Evolutionary conservation across 2,329 filamentous ascomycete genomes (phyloP).

Genomic region (Aspergillus sp.): DNA sequence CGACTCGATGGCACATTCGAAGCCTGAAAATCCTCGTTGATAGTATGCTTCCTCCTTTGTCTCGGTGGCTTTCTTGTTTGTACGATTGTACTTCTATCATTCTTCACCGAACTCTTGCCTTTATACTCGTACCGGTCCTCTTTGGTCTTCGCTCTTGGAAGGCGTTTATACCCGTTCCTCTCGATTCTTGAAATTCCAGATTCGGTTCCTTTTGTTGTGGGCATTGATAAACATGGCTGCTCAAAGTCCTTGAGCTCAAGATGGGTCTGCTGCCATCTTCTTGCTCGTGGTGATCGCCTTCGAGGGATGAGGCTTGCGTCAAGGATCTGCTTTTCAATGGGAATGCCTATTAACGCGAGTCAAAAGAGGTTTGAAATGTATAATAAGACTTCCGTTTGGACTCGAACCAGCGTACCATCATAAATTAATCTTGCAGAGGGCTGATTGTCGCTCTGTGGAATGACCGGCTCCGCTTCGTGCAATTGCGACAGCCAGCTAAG

Average conservation of each 20-base stretch:
- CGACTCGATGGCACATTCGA: constrained; percentile 53
- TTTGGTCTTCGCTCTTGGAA: constrained; percentile 56
- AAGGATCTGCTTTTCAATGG: neutral
- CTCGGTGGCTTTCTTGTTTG: constrained; percentile 25
- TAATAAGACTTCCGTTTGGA: too few relatives aligned
- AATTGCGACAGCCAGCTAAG: constrained; percentile 6
- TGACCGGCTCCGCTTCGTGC: neutral
- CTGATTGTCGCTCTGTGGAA: neutral
- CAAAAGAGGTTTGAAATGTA: neutral
- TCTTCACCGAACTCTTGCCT: constrained; percentile 1
- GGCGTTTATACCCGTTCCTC: constrained; percentile 47
- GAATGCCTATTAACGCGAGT: neutral
- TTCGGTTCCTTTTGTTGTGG: neutral
- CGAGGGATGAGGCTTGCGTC: neutral
- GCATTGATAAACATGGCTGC: neutral
- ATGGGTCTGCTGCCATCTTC: neutral
- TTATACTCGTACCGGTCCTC: constrained; percentile 56
- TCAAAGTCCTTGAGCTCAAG: neutral
- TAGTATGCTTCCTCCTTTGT: constrained; percentile 33
- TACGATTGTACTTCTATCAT: constrained; percentile 2
- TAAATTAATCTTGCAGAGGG: neutral
- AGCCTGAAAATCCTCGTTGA: constrained; percentile 59
- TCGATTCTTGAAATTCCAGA: neutral
- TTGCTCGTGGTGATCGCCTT: neutral
- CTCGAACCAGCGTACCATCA: neutral